Evolutionary conservation across 441 rosid species (phyloP), one percentile per base, ranked within the genome.

Genomic region (Rhodomyrtus psidioides): DNA sequence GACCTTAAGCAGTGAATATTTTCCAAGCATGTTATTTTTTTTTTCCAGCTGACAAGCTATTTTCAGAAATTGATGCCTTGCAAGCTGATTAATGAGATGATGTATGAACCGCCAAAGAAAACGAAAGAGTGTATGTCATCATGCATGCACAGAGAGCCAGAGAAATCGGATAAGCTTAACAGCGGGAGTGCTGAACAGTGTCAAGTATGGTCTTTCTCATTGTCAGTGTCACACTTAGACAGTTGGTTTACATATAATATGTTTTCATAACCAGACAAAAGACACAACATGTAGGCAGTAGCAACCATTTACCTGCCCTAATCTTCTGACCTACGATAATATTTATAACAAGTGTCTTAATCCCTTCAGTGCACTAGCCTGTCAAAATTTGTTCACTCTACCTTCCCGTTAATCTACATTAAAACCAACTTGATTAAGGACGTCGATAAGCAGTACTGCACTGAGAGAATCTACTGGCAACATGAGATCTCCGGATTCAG

Each of bases 1-100:
- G 88, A 95, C 98, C 92, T 95, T 95, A 83, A 96, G 95, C 84
- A 97, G 88, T 24, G 97, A 94, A 93, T 90, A 96, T 81, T 97
- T 99, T 89, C 95, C 98, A 89, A 95, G 94, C 98, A 96, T 93
- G 92, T 90, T 93, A n/a, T n/a, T n/a, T 92, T 93, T 96, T 91
- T 94, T 96, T 89, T 95, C 98, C 91, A 95, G 84, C 88, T 94
- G 98, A 93, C 99, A 95, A 86, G 99, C 99, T 87, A 96, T 84
- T 90, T 94, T 97, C 84, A 97, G 90, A 92, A 97, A 94, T 87
- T 94, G 99, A 92, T 96, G 99, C 90, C 97, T 94, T 85, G 98
- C 92, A 88, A 97, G 98, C 91, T 97, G 99, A 94, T 96, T 95
- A 85, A 94, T 91, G 62, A 97, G 92, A 90, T 97, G 99, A 89